Conservation (phyloP, 331 rosid genomes). For the Phaseolus coccineus region DNA sequence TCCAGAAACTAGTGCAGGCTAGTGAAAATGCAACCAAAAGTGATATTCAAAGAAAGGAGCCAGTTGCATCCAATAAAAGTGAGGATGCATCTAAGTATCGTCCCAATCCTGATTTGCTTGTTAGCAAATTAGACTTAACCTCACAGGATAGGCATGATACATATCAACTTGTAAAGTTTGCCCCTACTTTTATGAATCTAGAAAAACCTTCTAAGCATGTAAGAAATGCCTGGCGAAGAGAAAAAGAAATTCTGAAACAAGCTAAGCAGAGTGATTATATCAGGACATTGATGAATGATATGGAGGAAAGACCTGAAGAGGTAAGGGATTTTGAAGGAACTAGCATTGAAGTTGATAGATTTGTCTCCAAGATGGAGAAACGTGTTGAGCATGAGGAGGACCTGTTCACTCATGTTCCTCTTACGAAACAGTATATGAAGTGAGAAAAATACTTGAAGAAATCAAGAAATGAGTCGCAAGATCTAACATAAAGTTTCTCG, state of each 20-base stretch:
- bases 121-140: slow-evolving; percentile 55
- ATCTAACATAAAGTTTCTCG: no score
- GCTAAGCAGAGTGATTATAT: slow-evolving; percentile 68
- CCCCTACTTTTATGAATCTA: slow-evolving; percentile 73
- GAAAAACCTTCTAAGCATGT: slow-evolving; percentile 67
- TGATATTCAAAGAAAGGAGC: slow-evolving; percentile 52
- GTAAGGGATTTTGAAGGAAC: slow-evolving; percentile 75
- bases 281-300: slow-evolving; percentile 66
- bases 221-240: slow-evolving; percentile 74
- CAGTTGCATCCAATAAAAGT: slow-evolving; percentile 47
- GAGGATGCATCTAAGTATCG: slow-evolving; percentile 73
- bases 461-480: slow-evolving; percentile 73
- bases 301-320: slow-evolving; percentile 93
- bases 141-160: slow-evolving; percentile 52
- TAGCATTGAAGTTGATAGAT: slow-evolving; percentile 69
- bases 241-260: slow-evolving; percentile 63
- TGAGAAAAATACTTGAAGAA: slow-evolving; percentile 74
- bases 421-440: slow-evolving; percentile 74
- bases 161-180: slow-evolving; percentile 70
- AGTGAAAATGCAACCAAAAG: slow-evolving; percentile 52
- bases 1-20: slow-evolving; percentile 77
- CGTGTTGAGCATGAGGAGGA: slow-evolving; percentile 82
- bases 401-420: slow-evolving; percentile 76
- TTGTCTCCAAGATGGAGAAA: slow-evolving; percentile 67
- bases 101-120: slow-evolving; percentile 84